Conservation (phyloP, 495 filamentous ascomycete species). For the Penicillium turbatum region DNA sequence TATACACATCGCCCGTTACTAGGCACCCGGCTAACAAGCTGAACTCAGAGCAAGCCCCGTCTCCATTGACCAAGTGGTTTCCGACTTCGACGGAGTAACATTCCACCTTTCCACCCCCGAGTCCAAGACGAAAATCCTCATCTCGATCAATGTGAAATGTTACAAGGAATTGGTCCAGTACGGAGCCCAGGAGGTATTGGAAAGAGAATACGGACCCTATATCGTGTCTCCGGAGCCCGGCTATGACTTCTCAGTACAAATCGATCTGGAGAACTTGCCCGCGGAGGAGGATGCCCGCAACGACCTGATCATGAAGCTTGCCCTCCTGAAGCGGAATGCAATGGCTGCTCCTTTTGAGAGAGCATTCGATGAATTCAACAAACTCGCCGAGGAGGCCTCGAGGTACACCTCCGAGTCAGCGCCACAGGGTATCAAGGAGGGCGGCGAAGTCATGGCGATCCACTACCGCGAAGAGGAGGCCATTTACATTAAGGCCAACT, state of each 20-base stretch:
- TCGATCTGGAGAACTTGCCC: constrained; percentile 85
- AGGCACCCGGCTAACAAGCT: constrained; percentile 34
- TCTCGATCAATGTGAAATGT: constrained; percentile 92
- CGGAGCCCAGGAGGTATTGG: constrained; percentile 84
- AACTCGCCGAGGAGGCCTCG: constrained; percentile 80
- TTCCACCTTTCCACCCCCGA: constrained; percentile 98
- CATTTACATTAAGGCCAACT: constrained; percentile 98
- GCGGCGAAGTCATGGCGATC: constrained; percentile 90
- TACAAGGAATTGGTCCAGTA: constrained; percentile 88
- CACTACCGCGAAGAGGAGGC: constrained; percentile 98
- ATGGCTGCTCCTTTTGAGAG: constrained; percentile 98
- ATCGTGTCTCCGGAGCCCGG: constrained; percentile 82
- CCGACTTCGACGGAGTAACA: constrained; percentile 95
- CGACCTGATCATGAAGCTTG: constrained; percentile 77
- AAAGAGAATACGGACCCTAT: constrained; percentile 90
- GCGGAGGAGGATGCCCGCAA: constrained; percentile 74
- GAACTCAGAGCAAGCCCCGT: constrained; percentile 66
- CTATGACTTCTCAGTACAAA: constrained; percentile 87
- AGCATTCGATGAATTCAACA: constrained; percentile 88
- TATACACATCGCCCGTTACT: constrained; percentile 21
- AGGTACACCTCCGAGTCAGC: constrained; percentile 87
- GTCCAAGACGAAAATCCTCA: constrained; percentile 82
- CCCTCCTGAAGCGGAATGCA: constrained; percentile 89
- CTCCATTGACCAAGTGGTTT: constrained; percentile 93
- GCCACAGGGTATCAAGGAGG: constrained; percentile 80